Conservation (phyloP, 345 rosid species). For the Gossypium anomalum region DNA sequence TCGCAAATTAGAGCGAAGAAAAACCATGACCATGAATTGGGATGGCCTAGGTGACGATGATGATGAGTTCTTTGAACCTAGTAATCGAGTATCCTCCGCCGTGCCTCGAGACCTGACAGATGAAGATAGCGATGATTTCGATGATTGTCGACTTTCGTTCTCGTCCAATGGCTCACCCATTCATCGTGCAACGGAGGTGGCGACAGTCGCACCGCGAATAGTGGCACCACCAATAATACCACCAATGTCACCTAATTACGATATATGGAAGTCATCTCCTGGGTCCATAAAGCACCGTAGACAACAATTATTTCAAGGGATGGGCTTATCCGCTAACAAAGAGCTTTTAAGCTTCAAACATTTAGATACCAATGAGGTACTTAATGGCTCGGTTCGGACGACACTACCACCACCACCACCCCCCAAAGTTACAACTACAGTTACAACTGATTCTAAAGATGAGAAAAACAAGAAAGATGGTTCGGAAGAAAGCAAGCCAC, state of each 20-base stretch:
- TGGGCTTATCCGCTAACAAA: slow-evolving; percentile 58
- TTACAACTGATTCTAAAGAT: neutral
- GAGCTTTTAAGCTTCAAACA: slow-evolving; percentile 33
- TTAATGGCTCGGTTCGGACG: neutral
- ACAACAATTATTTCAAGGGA: slow-evolving; percentile 60
- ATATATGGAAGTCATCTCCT: slow-evolving; percentile 87
- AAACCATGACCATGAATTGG: slow-evolving; percentile 73
- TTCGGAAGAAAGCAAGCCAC: neutral
- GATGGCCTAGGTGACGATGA: slow-evolving; percentile 62
- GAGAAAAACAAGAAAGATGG: neutral
- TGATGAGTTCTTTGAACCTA: slow-evolving; percentile 60
- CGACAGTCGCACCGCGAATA: too few species aligned
- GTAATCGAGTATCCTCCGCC: slow-evolving; percentile 47
- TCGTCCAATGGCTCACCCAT: slow-evolving; percentile 44
- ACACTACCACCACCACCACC: neutral
- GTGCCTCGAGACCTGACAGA: slow-evolving; percentile 45
- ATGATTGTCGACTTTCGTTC: slow-evolving; percentile 67
- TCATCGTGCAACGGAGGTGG: neutral
- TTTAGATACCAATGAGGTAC: slow-evolving; percentile 5
- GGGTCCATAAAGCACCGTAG: slow-evolving; percentile 75
- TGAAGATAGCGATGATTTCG: slow-evolving; percentile 57
- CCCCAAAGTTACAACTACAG: neutral
- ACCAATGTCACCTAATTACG: slow-evolving; percentile 49
- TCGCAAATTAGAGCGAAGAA: slow-evolving; percentile 43
- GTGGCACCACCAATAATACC: slow-evolving; percentile 13